These are phyloP conservation scores for Eimeria falciformis DNA, from an alignment of 169 alveolate species.

Conservation along the genomic window DNA sequence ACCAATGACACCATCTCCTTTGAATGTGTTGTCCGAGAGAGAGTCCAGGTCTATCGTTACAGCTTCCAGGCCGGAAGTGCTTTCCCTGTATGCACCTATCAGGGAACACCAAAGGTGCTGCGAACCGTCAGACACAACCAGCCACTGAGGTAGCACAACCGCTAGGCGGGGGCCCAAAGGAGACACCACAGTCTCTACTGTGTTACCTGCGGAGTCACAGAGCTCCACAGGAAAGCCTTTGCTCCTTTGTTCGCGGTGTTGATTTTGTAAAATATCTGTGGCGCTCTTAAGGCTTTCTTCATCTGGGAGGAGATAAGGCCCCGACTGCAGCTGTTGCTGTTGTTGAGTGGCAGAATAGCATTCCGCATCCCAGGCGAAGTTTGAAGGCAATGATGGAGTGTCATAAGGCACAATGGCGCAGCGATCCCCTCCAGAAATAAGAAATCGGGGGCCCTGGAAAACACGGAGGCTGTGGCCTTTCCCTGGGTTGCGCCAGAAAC, in stretches of 20 bases:
- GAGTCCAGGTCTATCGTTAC: not conserved
- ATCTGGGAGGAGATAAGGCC: constrained; percentile 57
- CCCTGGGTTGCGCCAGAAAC: not conserved
- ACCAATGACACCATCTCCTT: not conserved
- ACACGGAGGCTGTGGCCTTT: constrained; percentile 21
- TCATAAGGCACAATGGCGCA: constrained; percentile 65
- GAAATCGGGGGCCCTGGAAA: constrained; percentile 60
- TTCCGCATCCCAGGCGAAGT: constrained; percentile 16
- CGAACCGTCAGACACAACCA: constrained; percentile 50
- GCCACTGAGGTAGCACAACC: constrained; percentile 43
- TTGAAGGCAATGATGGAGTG: constrained; percentile 31
- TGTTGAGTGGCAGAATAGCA: not conserved
- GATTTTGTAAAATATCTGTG: not conserved
- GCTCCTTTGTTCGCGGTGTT: not conserved
- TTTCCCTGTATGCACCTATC: not conserved
- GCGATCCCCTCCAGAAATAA: not conserved
- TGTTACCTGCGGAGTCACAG: constrained; percentile 50
- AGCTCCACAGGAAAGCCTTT: constrained; percentile 67
- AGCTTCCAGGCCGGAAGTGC: not conserved
- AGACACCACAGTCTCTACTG: constrained; percentile 46
- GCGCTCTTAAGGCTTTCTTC: not conserved
- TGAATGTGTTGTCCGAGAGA: not conserved
- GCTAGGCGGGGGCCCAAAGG: constrained; percentile 55
- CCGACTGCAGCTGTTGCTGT: constrained; percentile 42
- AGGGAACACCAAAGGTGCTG: constrained; percentile 47